Evolutionary conservation across 352 stramenopile genomes (phyloP).

Genomic region (Pythium rishiriense): DNA sequence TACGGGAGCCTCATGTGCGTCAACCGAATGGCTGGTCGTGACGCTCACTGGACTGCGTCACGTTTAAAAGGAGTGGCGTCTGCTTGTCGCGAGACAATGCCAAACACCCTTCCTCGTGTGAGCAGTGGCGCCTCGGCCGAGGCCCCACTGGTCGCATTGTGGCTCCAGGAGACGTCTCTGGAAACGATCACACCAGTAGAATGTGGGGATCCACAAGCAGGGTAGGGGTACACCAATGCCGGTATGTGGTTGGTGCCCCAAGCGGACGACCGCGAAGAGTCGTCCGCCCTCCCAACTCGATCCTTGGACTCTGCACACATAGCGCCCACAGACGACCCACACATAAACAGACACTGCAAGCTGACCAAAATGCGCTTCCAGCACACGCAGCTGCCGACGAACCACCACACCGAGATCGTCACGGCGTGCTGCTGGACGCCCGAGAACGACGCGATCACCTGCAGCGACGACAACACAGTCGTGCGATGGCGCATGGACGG

Average conservation of each 20-base stretch:
- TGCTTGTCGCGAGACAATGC: too few relatives aligned
- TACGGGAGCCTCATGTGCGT: too few relatives aligned
- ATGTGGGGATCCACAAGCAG: too few relatives aligned
- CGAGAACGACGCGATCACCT: conserved; percentile 88
- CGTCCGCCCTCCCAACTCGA: conserved; percentile 2
- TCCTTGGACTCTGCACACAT: background rate
- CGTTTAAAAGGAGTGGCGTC: too few relatives aligned
- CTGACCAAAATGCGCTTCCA: conserved; percentile 77
- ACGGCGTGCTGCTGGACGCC: conserved; percentile 86
- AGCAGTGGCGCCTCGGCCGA: too few relatives aligned
- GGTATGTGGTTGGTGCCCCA: conserved; percentile 2
- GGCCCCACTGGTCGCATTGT: too few relatives aligned
- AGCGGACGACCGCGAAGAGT: conserved; percentile 11
- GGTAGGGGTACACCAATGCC: background rate
- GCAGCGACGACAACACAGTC: conserved; percentile 84
- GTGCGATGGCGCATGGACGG: conserved; percentile 85
- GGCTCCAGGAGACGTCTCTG: too few relatives aligned
- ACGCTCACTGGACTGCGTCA: too few relatives aligned
- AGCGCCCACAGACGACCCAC: background rate
- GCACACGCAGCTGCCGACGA: conserved; percentile 67
- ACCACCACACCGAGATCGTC: conserved; percentile 82
- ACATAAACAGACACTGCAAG: background rate
- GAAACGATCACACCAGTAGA: too few relatives aligned
- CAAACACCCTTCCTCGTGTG: too few relatives aligned
- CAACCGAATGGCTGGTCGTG: too few relatives aligned